Evolutionary conservation across 305 asterid genomes (phyloP), one percentile per base, ranked within the genome.

Genomic region (Coffea humblotiana): DNA sequence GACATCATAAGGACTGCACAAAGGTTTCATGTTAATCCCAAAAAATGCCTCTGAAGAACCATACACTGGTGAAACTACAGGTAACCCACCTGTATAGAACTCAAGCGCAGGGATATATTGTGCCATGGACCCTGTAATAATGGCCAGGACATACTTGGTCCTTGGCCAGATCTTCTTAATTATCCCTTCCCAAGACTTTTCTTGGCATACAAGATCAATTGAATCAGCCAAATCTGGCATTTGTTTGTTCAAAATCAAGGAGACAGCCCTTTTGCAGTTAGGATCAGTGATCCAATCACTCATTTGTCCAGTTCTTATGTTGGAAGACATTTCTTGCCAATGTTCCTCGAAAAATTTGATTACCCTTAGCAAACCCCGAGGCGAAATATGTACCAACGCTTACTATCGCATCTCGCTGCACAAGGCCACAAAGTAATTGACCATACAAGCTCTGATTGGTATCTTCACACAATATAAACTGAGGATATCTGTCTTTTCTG

Each of bases 81-180:
- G 87, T 25, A 84, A 8, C 11, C 80, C 67, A 64, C 73, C 69
- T 43, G 69, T 73, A 19, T 74, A 84, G 43, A 72, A 81, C 7
- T 84, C 74, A 27, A 84, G 76, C 0, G 58, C 35, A 2, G 83
- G 80, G 10, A 84, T 74, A 51, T 81, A 84, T 13, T 78, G 83
- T 47, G 83, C 77, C 87, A 81, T 84, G 14, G 87, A 52, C 3
- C 87, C 87, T 0, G 82, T 84, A 45, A 60, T 60, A 61, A 81
- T 74, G 11, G 35, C 87, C 14, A 73, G 71, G 60, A 84, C 3
- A 5, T 48, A 66, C 70, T 77, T 77, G 0, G 82, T 49, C 13
- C 47, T 77, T 25, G 82, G 86, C 84, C 82, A 32, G 32, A 32
- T 32, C 32, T 32, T 32, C 32, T 32, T 56, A 15, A 84, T 72